Conservation (phyloP, 2,329 filamentous ascomycete genomes). For the Pseudopithomyces maydicus region DNA sequence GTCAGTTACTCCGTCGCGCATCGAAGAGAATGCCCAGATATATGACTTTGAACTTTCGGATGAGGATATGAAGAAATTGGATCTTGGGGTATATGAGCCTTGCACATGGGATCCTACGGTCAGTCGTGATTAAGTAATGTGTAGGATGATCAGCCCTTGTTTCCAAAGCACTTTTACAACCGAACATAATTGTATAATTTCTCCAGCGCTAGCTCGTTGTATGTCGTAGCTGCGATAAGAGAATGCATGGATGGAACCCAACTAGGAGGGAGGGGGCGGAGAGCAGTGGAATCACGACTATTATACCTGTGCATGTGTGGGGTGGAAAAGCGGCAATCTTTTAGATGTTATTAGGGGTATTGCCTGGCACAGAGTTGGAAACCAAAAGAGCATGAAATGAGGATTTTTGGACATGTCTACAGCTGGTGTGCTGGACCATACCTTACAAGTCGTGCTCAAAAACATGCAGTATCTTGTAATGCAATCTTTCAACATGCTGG, state of each 20-base stretch:
- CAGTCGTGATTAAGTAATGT: conserved; percentile 41
- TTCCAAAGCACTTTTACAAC: conserved; percentile 9
- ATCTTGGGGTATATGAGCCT: conserved; percentile 61
- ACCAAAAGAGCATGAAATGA: no score
- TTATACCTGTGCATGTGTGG: no score
- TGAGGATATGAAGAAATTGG: conserved; percentile 63
- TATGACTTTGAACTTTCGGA: conserved; percentile 64
- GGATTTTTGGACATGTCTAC: no score
- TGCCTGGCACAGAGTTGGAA: no score
- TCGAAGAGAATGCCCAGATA: conserved; percentile 64
- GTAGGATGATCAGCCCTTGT: conserved; percentile 10
- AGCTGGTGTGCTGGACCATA: no score
- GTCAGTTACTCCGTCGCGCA: conserved; percentile 63
- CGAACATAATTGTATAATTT: neutral
- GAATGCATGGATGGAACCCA: neutral
- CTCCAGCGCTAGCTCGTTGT: neutral
- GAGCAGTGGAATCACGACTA: no score
- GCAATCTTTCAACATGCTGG: no score
- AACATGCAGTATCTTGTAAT: no score
- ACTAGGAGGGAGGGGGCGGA: no score
- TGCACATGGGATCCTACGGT: conserved; percentile 64
- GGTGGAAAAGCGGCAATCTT: no score
- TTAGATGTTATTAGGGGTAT: no score
- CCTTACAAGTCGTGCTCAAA: no score
- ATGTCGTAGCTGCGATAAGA: neutral